Conservation (phyloP, 768 basidiomycete species). For the Mycena haematopus region DNA sequence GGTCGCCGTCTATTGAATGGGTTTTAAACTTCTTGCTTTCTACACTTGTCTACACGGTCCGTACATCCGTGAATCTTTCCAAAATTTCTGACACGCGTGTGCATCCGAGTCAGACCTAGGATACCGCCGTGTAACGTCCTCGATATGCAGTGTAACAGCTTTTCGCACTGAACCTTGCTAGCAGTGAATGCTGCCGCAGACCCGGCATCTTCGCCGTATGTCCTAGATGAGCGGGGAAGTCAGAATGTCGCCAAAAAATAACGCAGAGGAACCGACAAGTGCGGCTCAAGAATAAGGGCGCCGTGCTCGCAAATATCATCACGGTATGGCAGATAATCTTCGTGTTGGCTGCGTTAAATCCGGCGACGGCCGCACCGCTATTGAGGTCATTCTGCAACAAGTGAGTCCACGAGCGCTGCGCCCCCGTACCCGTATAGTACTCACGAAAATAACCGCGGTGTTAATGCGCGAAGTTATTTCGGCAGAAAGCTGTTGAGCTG, state of each 20-base stretch:
- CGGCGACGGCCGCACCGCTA: conserved; percentile 17
- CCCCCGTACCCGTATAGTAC: background rate
- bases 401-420: background rate
- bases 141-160: background rate
- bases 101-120: background rate
- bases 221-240: background rate
- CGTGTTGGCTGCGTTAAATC: conserved; percentile 16
- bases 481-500: conserved; percentile 26
- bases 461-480: conserved; percentile 24
- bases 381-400: conserved; percentile 21
- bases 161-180: conserved; percentile 18
- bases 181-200: conserved; percentile 26
- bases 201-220: conserved; percentile 24
- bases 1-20: background rate
- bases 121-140: background rate
- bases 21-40: background rate
- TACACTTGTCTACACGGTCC: background rate
- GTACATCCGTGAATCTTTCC: background rate
- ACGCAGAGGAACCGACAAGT: conserved; percentile 11
- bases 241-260: background rate
- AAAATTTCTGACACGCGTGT: background rate
- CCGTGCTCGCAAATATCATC: conserved; percentile 22
- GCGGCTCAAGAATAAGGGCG: conserved; percentile 22
- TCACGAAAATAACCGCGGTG: conserved; percentile 33
- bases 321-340: conserved; percentile 23